Evolutionary conservation across 106 monocot species (phyloP), one percentile per base, ranked within the genome.

Genomic region (Dioscorea alata): DNA sequence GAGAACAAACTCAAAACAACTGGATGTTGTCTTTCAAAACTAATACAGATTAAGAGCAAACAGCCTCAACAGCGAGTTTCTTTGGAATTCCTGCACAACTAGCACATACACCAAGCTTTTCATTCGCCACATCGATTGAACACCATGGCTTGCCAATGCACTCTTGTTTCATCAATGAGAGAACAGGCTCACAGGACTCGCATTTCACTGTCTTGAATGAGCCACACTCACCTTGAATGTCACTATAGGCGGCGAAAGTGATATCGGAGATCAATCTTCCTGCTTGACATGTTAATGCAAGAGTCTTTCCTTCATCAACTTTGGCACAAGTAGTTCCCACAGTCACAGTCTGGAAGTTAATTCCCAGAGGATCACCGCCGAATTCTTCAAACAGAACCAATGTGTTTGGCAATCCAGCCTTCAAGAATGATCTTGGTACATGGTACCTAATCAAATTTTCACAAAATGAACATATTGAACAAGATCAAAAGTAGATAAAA

Each of bases 361-460:
- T 64, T 9, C 54, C 57, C n/a, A 1, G 28, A 0, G 83, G 87
- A 65, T 77, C 71, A 8, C 87, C 87, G 1, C 83, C 87, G 20
- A 74, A 77, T 61, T 87, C 83, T 71, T 87, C 87, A 20, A 87
- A 87, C 50, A 87, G 63, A 4, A 76, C 48, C 71, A 83, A 62
- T n/a, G 77, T 74, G 77, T 87, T 87, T 4, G 66, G 53, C 67
- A 77, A 22, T 15, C 77, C 69, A 0, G 57, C 10, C 74, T 68
- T 71, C 24, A 83, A 70, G 77, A 83, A 87, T 12, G 80, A 78
- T 23, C 87, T 67, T 6, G 87, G 83, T 7, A 87, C 70, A 61
- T 87, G 87, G 70, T 87, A 87, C 85, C 85, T 85, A 23, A 23
- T 7, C 25, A 25, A 9, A 17, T 28, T 49, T 49, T 49, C 23